A percentile compares a stretch with the other conserved stretches of the same genome.
Evolutionary conservation across 164 flowering plant genomes (phyloP).

Genomic region (Sedum album): DNA sequence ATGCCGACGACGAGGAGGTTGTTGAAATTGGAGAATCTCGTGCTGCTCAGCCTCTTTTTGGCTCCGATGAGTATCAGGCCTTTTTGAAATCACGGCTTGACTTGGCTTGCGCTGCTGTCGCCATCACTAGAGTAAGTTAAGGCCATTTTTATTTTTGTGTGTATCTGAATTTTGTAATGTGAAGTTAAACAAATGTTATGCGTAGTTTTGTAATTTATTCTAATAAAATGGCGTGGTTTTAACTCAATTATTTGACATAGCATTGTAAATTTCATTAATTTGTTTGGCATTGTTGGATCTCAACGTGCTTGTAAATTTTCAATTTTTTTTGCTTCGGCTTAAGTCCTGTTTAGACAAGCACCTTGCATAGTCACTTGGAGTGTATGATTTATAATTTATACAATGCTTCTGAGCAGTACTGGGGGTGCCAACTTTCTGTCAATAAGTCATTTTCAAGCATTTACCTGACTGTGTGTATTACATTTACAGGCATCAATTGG

Average conservation of each 20-base stretch:
- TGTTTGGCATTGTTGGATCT: too few relatives aligned
- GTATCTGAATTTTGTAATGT: neutral
- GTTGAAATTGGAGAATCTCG: conserved; percentile 22
- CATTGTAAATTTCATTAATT: too few relatives aligned
- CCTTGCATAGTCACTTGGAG: too few relatives aligned
- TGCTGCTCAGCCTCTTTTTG: conserved; percentile 12
- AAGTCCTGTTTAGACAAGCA: too few relatives aligned
- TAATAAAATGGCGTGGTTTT: too few relatives aligned
- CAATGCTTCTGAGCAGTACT: neutral
- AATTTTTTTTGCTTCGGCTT: too few relatives aligned
- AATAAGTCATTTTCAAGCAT: neutral
- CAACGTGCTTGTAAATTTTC: too few relatives aligned
- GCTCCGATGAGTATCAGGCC: conserved; percentile 72
- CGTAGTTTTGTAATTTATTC: neutral
- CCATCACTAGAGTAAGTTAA: conserved; percentile 50
- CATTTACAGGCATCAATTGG: conserved; percentile 39
- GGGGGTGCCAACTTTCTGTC: neutral
- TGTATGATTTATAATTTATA: too few relatives aligned
- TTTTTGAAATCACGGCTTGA: conserved; percentile 67
- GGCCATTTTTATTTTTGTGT: neutral
- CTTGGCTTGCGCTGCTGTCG: conserved; percentile 93
- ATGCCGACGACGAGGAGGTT: conserved; percentile 14
- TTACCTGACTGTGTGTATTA: neutral
- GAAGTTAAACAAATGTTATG: neutral
- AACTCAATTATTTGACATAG: too few relatives aligned